A percentile compares a stretch with the other conserved stretches of the same genome.
Evolutionary conservation across 306 rosid species (phyloP).

Genomic region (Styphnolobium japonicum): DNA sequence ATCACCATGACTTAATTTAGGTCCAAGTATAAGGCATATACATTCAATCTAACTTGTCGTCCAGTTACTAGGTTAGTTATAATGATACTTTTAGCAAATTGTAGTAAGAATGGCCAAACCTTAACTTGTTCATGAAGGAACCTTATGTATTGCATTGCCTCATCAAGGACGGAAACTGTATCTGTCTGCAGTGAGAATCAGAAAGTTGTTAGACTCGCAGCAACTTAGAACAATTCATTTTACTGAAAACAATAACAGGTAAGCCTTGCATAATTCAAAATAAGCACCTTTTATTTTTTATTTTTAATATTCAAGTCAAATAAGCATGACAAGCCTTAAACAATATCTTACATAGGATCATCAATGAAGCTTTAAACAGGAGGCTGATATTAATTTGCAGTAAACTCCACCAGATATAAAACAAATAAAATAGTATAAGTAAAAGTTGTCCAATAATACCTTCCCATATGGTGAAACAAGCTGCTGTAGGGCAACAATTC

Average conservation of each 20-base stretch:
- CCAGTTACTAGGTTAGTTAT: not conserved
- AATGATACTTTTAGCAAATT: not conserved
- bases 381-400: not conserved
- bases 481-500: constrained; percentile 85
- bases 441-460: constrained; percentile 41
- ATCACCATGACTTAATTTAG: not conserved
- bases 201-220: constrained; percentile 12
- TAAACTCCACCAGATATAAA: not conserved
- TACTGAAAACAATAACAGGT: not conserved
- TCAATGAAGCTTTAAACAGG: not conserved
- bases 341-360: not conserved
- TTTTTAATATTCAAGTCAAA: not conserved
- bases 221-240: constrained; percentile 9
- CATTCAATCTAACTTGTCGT: no score
- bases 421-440: not conserved
- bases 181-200: constrained; percentile 74
- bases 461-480: constrained; percentile 98
- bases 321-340: not conserved
- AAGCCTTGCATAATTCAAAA: not conserved
- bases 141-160: constrained; percentile 88
- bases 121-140: constrained; percentile 97
- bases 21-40: not conserved
- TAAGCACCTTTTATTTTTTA: not conserved
- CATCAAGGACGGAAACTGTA: constrained; percentile 88
- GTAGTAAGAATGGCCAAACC: constrained; percentile 59